phyloP scores from a whole-genome alignment of 208 protist genomes.

The Leishmania gerbilli region DNA sequence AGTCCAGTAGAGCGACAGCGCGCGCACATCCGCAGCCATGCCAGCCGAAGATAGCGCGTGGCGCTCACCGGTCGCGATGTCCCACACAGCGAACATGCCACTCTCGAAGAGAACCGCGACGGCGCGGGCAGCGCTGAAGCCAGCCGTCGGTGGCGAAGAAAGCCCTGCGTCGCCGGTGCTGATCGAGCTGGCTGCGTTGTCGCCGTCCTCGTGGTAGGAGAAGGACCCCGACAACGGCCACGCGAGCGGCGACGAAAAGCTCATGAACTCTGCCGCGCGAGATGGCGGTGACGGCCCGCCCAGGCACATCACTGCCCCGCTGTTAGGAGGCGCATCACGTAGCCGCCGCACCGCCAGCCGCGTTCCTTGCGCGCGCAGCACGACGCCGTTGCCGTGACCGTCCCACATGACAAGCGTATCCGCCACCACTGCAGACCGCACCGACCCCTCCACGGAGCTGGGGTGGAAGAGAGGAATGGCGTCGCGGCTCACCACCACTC shows the following conservation, averaged over 20 bases:
- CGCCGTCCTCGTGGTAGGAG: neutral
- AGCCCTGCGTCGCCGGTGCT: neutral
- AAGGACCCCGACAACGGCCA: conserved; percentile 14
- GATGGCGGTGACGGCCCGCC: conserved; percentile 20
- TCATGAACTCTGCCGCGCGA: conserved; percentile 19
- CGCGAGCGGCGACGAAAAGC: conserved; percentile 27
- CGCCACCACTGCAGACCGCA: conserved; percentile 42
- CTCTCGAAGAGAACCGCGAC: conserved; percentile 46
- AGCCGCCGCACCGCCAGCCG: conserved; percentile 33
- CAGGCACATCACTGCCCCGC: conserved; percentile 30
- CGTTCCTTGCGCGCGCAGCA: conserved; percentile 34
- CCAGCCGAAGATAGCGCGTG: conserved; percentile 41
- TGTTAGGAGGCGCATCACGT: conserved; percentile 34
- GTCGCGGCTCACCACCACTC: conserved; percentile 69
- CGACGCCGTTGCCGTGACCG: conserved; percentile 38
- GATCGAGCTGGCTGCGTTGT: neutral
- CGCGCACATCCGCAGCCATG: conserved; percentile 24
- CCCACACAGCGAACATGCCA: conserved; percentile 64
- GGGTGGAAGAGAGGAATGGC: conserved; percentile 46
- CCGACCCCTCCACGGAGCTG: conserved; percentile 28
- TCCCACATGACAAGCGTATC: conserved; percentile 54
- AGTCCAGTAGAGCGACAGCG: conserved; percentile 44
- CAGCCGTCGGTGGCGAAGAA: neutral
- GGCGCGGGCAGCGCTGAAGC: conserved; percentile 4
- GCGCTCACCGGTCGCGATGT: conserved; percentile 48